phyloP scores from a whole-genome alignment of 305 asterid species.

The Solanum hybrid region DNA sequence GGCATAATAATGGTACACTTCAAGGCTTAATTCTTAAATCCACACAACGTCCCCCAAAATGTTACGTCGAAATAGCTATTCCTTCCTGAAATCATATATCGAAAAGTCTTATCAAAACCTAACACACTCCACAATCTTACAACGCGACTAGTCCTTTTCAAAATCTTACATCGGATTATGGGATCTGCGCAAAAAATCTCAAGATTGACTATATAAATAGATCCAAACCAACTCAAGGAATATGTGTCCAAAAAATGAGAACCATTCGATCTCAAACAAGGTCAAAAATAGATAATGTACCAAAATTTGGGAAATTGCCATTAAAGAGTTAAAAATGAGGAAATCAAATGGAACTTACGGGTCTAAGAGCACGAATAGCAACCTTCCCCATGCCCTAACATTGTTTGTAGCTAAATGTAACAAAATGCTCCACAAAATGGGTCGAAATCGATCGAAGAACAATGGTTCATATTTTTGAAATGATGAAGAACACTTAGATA shows the following conservation, averaged over 20 bases:
- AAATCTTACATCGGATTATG: not conserved
- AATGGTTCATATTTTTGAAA: not conserved
- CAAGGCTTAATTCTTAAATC: not conserved
- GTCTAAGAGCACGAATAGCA: not conserved
- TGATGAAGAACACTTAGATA: not conserved
- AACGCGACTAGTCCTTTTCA: not conserved
- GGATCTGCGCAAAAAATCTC: not conserved
- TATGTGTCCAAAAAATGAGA: not conserved
- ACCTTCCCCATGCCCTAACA: not conserved
- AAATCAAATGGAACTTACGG: not conserved
- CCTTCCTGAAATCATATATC: not conserved
- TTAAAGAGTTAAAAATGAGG: not conserved
- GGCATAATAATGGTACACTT: not conserved
- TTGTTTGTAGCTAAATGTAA: too few species aligned
- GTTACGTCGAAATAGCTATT: too few species aligned
- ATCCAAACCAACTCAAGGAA: not conserved
- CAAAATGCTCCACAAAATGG: not conserved
- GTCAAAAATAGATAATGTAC: not conserved
- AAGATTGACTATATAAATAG: too few species aligned
- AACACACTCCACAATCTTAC: not conserved
- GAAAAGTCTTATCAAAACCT: not conserved
- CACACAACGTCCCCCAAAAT: not conserved
- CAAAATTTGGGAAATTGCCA: not conserved
- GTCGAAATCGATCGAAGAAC: not conserved
- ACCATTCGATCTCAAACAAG: not conserved